Percentiles rank a stretch among this genome's conserved stretches.
phyloP scores from a whole-genome alignment of 2,329 filamentous ascomycete species.

The Westerdykella aurantiaca region DNA sequence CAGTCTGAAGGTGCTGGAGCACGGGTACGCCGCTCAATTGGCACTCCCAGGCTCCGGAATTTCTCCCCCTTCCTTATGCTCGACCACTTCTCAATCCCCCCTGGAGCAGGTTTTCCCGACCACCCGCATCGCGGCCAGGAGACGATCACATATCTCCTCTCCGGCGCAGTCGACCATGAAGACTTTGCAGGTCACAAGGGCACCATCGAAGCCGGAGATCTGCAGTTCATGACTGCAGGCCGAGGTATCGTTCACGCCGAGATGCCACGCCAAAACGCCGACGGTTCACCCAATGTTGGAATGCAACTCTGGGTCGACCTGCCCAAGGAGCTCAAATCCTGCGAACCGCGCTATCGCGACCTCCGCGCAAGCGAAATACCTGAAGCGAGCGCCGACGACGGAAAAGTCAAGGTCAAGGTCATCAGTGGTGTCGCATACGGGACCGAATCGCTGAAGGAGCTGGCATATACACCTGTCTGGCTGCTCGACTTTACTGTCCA shows the following conservation, averaged over 20 bases:
- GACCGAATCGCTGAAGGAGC: constrained; percentile 78
- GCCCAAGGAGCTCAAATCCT: constrained; percentile 72
- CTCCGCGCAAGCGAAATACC: constrained; percentile 76
- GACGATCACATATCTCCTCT: constrained; percentile 83
- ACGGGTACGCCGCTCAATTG: constrained; percentile 78
- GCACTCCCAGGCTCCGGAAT: constrained; percentile 74
- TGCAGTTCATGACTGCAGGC: constrained; percentile 98
- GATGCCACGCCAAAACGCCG: constrained; percentile 76
- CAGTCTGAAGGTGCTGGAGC: constrained; percentile 86
- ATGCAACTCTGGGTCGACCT: constrained; percentile 96
- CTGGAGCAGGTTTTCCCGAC: constrained; percentile 84
- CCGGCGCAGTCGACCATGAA: constrained; percentile 82
- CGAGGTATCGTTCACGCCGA: constrained; percentile 90
- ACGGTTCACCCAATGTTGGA: constrained; percentile 73
- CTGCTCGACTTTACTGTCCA: constrained; percentile 75
- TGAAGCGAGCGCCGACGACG: constrained; percentile 61
- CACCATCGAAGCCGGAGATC: constrained; percentile 77
- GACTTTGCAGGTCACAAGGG: constrained; percentile 84
- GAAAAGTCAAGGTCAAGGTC: constrained; percentile 75
- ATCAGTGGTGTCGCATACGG: constrained; percentile 82
- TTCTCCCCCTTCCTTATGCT: constrained; percentile 95
- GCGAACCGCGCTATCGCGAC: constrained; percentile 90
- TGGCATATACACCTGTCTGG: constrained; percentile 98
- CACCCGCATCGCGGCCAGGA: constrained; percentile 81
- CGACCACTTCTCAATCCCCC: constrained; percentile 74